A percentile compares a stretch with the other conserved stretches of the same genome.
Evolutionary conservation across 345 rosid species (phyloP).

Genomic region (Erucastrum elatum): DNA sequence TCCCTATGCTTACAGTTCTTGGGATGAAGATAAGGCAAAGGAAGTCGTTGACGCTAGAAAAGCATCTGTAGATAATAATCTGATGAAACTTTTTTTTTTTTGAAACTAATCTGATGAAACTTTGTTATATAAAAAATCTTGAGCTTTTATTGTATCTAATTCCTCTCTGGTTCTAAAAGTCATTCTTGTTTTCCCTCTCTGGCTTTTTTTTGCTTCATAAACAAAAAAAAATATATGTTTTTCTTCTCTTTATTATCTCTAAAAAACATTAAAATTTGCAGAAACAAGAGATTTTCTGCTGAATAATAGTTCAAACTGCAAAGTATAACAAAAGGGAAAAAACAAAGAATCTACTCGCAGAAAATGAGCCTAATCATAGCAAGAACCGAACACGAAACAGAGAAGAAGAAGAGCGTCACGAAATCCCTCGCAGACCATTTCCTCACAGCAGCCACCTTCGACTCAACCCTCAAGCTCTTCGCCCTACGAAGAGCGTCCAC

Average conservation of each 20-base stretch:
- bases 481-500: constrained; percentile 93
- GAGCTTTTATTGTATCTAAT: background rate
- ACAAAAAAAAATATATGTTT: background rate
- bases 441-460: constrained; percentile 47
- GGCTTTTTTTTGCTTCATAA: background rate
- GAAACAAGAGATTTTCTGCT: constrained; percentile 40
- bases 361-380: constrained; percentile 71
- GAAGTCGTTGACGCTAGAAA: constrained; percentile 88
- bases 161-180: background rate
- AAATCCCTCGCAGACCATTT: constrained; percentile 90
- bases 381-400: constrained; percentile 69
- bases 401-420: constrained; percentile 73
- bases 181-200: background rate
- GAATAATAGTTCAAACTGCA: background rate
- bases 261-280: constrained; percentile 23
- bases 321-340: background rate
- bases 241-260: background rate
- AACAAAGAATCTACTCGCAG: constrained; percentile 47
- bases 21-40: constrained; percentile 89
- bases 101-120: no score
- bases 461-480: constrained; percentile 80
- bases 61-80: constrained; percentile 77
- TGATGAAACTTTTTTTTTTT: no score
- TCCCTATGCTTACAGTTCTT: constrained; percentile 59
- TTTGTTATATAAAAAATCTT: background rate